phyloP scores from a whole-genome alignment of 257 asterid genomes.

The Petrea volubilis region DNA sequence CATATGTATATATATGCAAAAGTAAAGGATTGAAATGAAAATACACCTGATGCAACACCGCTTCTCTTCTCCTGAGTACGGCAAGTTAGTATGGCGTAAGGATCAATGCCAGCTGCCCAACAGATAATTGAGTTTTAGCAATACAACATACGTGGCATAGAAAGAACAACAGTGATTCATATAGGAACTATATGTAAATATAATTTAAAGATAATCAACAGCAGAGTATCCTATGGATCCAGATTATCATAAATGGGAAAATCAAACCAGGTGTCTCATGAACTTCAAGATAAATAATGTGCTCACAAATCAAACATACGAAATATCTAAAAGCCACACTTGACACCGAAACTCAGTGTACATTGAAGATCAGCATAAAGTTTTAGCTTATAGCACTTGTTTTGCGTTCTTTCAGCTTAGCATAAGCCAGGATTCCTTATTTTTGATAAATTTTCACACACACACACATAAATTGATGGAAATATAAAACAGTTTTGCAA shows the following conservation, averaged over 20 bases:
- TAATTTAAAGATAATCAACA: not conserved
- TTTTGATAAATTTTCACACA: not conserved
- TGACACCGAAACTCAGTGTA: too few relatives aligned
- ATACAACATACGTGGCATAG: not conserved
- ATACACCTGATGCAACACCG: slow-evolving; percentile 61
- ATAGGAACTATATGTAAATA: not conserved
- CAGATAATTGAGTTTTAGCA: too few relatives aligned
- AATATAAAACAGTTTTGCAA: not conserved
- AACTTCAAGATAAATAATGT: not conserved
- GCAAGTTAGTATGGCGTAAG: slow-evolving; percentile 62
- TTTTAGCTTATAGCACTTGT: not conserved
- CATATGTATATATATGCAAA: not conserved
- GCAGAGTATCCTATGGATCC: not conserved
- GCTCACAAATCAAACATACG: not conserved
- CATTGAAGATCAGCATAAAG: not conserved
- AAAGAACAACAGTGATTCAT: not conserved
- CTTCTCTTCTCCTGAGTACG: slow-evolving; percentile 87
- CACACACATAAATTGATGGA: not conserved
- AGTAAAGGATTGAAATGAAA: not conserved
- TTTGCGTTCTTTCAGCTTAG: not conserved
- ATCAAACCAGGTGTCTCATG: not conserved
- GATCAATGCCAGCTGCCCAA: slow-evolving; percentile 62
- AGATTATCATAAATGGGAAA: too few relatives aligned
- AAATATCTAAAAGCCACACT: not conserved
- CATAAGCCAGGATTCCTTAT: not conserved